A percentile compares a stretch with the other conserved stretches of the same genome.
Conservation (phyloP, 805 yeast genomes). For the Lipomyces starkeyi region DNA sequence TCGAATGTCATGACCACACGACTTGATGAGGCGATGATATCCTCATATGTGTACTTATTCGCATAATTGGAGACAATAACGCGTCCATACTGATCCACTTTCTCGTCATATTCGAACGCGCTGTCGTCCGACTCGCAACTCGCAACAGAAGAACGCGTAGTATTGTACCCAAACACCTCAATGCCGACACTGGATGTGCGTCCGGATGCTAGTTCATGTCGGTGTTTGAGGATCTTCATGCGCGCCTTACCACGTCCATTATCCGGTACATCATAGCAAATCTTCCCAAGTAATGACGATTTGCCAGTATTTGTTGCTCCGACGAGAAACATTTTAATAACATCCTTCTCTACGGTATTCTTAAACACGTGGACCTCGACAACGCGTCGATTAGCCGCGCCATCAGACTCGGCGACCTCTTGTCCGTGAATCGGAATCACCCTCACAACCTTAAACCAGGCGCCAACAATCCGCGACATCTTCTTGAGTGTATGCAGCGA, state of each 20-base stretch:
- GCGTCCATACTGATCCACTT: conserved; percentile 2
- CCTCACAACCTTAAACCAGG: conserved; percentile 35
- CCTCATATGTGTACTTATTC: conserved; percentile 33
- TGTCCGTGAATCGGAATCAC: conserved; percentile 27
- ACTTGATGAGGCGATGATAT: conserved; percentile 28
- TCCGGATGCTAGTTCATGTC: conserved; percentile 36
- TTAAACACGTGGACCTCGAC: conserved; percentile 33
- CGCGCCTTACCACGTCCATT: conserved; percentile 37
- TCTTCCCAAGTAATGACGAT: conserved; percentile 30
- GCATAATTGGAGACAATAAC: conserved; percentile 25
- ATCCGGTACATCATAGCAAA: conserved; percentile 29
- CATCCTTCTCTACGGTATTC: conserved; percentile 26
- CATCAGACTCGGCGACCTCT: conserved; percentile 8
- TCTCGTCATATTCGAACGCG: conserved; percentile 12
- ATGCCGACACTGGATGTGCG: conserved; percentile 29
- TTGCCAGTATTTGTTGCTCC: conserved; percentile 35
- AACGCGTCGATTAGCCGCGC: conserved; percentile 16
- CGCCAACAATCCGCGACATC: conserved; percentile 32
- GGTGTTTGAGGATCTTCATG: conserved; percentile 29
- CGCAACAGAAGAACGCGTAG: conserved; percentile 10
- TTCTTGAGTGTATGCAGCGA: conserved; percentile 29
- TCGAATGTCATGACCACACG: conserved; percentile 35
- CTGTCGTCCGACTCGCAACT: conserved; percentile 13
- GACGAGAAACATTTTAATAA: conserved; percentile 23
- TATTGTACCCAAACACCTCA: conserved; percentile 35